These are phyloP conservation scores for Licmophora abbreviata DNA, from an alignment of 108 stramenopile species.

Conservation along the genomic window DNA sequence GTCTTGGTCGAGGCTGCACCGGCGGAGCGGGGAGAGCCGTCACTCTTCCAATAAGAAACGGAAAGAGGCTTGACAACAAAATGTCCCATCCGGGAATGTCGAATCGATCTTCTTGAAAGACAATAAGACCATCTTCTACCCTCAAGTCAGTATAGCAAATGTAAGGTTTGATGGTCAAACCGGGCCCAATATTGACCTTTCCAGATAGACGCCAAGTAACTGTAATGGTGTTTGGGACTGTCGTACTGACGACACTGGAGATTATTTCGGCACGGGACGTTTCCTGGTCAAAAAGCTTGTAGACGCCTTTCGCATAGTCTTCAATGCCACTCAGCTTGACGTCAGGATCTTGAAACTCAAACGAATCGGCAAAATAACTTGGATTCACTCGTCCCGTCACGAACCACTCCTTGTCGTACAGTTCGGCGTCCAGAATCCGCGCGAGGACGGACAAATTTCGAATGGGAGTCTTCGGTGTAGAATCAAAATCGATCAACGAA, in stretches of 20 bases:
- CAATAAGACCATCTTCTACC: constrained; percentile 49
- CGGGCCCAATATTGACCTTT: constrained; percentile 43
- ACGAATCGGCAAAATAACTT: constrained; percentile 54
- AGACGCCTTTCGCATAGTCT: constrained; percentile 69
- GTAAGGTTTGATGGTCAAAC: constrained; percentile 80
- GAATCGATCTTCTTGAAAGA: constrained; percentile 77
- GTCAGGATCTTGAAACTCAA: constrained; percentile 84
- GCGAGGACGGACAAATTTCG: constrained; percentile 15
- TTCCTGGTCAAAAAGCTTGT: constrained; percentile 57
- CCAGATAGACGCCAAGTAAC: constrained; percentile 77
- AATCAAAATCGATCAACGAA: constrained; percentile 5
- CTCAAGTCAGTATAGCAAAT: constrained; percentile 72
- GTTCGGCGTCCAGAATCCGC: constrained; percentile 40
- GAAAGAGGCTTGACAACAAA: constrained; percentile 48
- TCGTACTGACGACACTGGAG: constrained; percentile 28
- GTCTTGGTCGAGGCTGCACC: constrained; percentile 20
- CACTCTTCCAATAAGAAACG: constrained; percentile 61
- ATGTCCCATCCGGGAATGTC: constrained; percentile 62
- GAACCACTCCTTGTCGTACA: constrained; percentile 79
- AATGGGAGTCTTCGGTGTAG: constrained; percentile 20
- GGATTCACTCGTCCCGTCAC: constrained; percentile 81
- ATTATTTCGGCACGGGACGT: constrained; percentile 72
- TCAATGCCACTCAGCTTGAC: constrained; percentile 67
- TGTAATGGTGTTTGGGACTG: constrained; percentile 47
- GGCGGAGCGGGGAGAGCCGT: constrained; percentile 41